phyloP scores from a whole-genome alignment of 805 yeast species.

The Torulaspora maleeae region DNA sequence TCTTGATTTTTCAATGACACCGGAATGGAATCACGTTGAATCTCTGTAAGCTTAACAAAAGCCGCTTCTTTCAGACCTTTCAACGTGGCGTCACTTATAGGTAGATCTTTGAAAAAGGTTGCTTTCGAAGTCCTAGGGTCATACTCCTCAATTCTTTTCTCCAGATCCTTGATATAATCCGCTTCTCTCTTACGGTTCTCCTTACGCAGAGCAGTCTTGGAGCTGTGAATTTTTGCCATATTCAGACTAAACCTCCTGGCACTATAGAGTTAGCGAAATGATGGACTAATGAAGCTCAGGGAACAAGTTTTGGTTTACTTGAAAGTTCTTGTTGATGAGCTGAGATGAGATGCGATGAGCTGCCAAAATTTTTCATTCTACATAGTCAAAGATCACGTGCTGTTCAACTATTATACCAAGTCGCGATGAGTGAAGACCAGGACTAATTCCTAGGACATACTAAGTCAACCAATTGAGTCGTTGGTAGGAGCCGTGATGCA shows the following conservation, averaged over 20 bases:
- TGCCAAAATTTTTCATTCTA: conserved; percentile 13
- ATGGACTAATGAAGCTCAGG: too few relatives aligned
- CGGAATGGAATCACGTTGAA: conserved; percentile 77
- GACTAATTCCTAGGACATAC: too few relatives aligned
- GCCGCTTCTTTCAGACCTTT: conserved; percentile 76
- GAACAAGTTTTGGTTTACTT: too few relatives aligned
- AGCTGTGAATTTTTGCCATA: conserved; percentile 39
- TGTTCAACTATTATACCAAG: neutral
- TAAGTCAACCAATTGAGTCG: neutral
- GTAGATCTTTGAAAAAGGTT: conserved; percentile 69
- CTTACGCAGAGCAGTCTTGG: conserved; percentile 38
- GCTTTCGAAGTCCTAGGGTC: conserved; percentile 41
- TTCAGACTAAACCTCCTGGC: neutral
- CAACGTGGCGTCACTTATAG: conserved; percentile 58
- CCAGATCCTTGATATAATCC: conserved; percentile 41
- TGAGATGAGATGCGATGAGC: conserved; percentile 23
- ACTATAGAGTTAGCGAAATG: too few relatives aligned
- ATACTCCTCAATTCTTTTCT: conserved; percentile 48
- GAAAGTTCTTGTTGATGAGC: conserved; percentile 4
- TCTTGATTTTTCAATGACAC: conserved; percentile 72
- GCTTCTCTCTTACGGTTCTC: conserved; percentile 37
- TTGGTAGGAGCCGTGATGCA: conserved; percentile 14
- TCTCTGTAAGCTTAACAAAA: conserved; percentile 75
- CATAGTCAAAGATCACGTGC: neutral
- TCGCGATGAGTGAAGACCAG: too few relatives aligned